Conservation (phyloP, 441 rosid species). For the Manihot esculenta region DNA sequence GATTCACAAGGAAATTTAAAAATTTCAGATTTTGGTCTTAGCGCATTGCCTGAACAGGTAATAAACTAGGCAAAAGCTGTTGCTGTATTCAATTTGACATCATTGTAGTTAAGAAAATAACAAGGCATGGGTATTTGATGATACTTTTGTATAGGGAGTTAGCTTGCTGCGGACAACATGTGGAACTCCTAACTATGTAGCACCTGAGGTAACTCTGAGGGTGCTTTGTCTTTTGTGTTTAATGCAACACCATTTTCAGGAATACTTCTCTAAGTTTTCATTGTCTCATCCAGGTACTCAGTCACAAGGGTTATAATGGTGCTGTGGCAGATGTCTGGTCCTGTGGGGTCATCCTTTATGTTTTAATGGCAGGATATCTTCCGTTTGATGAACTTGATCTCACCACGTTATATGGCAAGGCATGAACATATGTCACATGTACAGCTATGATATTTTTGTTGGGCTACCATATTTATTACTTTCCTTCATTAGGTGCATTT, state of each 20-base stretch:
- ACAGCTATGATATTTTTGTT: constrained; percentile 4
- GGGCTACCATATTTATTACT: background rate
- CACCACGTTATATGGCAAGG: constrained; percentile 93
- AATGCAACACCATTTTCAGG: background rate
- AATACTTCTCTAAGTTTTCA: constrained; percentile 11
- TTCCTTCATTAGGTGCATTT: constrained; percentile 4
- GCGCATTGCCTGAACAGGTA: constrained; percentile 85
- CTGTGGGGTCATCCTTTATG: constrained; percentile 89
- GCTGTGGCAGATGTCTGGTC: constrained; percentile 97
- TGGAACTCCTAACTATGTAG: constrained; percentile 96
- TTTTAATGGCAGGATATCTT: constrained; percentile 90
- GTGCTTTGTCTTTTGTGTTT: background rate
- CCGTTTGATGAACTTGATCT: constrained; percentile 98
- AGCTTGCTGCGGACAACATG: constrained; percentile 85
- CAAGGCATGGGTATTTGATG: constrained; percentile 12
- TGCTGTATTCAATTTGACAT: background rate
- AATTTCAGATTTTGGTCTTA: constrained; percentile 96
- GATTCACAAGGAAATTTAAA: constrained; percentile 90
- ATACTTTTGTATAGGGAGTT: constrained; percentile 61
- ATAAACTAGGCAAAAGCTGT: constrained; percentile 19
- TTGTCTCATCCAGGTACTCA: constrained; percentile 62
- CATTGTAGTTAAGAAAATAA: constrained; percentile 16
- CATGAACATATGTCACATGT: constrained; percentile 35
- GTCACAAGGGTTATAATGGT: constrained; percentile 96
- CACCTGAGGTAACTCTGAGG: constrained; percentile 75